Base-by-base conservation (phyloP, 2,329 filamentous ascomycete genomes). In the Triangularia verruculosa region DNA sequence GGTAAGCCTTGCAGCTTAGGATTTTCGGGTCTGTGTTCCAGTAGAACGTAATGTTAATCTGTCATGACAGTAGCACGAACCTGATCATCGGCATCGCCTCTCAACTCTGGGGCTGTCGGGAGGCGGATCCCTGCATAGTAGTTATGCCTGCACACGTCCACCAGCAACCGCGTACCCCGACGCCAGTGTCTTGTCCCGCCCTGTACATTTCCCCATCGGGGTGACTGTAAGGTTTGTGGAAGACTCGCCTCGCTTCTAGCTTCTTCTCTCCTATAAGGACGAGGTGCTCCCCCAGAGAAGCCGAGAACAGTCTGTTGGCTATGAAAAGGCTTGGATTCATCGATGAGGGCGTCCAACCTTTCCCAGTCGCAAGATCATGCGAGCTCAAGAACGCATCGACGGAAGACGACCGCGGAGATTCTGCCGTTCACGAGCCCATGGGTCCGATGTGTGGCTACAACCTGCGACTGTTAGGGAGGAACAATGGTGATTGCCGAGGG, bases 81-180 rank as follows among this genome's bases (percentile, higher is more conserved):
- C 32, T 28, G 57, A 59, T 59, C 57, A 47, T 58, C 56, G 20
- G 20, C 32, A 47, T 39, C 39, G 34, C 20, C 57, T 27, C 34
- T 1, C 11, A 27, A 28, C 17, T 27, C 34, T 51, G 3, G 24
- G 39, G 32, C 13, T 13, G 39, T 25, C 24, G 22, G 22, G 32
- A 52, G 34, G 17, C 30, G 15, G 20, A 59, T 28, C 39, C 57
- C 39, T 59, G 34, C 39, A 12, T 52, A 47, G 12, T 52, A 47
- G n/a, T 20, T 20, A 2, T 52, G 34, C 13, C 15, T 47, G 32
- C 11, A 17, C 17, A 30, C 53, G 6, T 27, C 57, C 25, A 32
- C 24, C 20, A 52, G 24, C n/a, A 43, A 59, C 34, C 15, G 39
- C 25, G 20, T 52, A 39, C 24, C 28, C 57, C 22, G 34, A 43